A percentile compares a stretch with the other conserved stretches of the same genome.
Evolutionary conservation across 2,329 filamentous ascomycete genomes (phyloP).

Genomic region (Penicillium sp.): DNA sequence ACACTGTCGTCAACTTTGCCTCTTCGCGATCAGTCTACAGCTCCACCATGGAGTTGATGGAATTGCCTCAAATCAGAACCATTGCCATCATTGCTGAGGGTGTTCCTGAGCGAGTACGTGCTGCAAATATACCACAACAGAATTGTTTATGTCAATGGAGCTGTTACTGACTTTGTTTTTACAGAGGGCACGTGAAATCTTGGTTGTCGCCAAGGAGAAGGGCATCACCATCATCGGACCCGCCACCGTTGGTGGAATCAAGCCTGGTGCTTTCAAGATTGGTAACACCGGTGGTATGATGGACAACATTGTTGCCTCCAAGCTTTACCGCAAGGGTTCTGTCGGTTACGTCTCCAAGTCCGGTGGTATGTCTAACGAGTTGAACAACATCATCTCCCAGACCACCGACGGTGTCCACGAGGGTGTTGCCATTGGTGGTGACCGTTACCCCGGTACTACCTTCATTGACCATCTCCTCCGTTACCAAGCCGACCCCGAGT

Average conservation of each 20-base stretch:
- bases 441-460: conserved; percentile 96
- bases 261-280: conserved; percentile 99
- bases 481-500: conserved; percentile 93
- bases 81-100: conserved; percentile 99
- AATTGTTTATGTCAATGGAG: background rate
- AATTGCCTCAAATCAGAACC: conserved; percentile 92
- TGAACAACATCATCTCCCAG: conserved; percentile 98
- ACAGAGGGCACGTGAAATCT: conserved; percentile 93
- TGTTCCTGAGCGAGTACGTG: conserved; percentile 85
- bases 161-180: background rate
- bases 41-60: conserved; percentile 98
- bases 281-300: conserved; percentile 99
- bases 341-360: conserved; percentile 99
- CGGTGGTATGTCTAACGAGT: conserved; percentile 99
- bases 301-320: conserved; percentile 99
- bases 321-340: conserved; percentile 98
- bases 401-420: conserved; percentile 98
- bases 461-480: conserved; percentile 98
- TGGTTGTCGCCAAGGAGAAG: conserved; percentile 96
- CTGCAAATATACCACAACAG: background rate
- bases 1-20: conserved; percentile 98
- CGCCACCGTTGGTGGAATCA: conserved; percentile 97
- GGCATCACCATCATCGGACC: conserved; percentile 98
- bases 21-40: conserved; percentile 97
- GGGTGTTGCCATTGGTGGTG: conserved; percentile 98